These are phyloP conservation scores for Cercospora janseana DNA, from an alignment of 2,329 filamentous ascomycete species.

Conservation along the genomic window DNA sequence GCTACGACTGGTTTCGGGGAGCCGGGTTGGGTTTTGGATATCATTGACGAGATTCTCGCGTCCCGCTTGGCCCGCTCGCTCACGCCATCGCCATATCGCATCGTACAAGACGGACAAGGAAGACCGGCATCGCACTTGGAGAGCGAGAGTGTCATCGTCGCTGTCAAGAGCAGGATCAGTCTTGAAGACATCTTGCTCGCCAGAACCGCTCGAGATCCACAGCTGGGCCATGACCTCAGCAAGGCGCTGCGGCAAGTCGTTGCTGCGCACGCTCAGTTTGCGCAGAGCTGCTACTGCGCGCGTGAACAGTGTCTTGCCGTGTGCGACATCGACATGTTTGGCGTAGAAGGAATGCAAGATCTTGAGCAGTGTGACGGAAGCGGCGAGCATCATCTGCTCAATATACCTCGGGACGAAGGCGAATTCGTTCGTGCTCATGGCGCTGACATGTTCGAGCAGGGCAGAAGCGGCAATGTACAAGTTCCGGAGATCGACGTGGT, in stretches of 20 bases:
- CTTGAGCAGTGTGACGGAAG: slow-evolving; percentile 73
- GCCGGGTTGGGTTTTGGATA: slow-evolving; percentile 72
- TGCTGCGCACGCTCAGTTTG: slow-evolving; percentile 70
- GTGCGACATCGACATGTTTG: slow-evolving; percentile 66
- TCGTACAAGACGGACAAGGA: slow-evolving; percentile 85
- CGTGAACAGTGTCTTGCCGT: slow-evolving; percentile 67
- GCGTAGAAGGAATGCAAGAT: slow-evolving; percentile 73
- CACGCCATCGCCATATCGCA: slow-evolving; percentile 81
- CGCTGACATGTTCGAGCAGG: slow-evolving; percentile 70
- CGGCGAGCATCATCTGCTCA: slow-evolving; percentile 81
- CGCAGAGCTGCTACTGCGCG: slow-evolving; percentile 68
- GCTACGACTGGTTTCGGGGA: slow-evolving; percentile 32
- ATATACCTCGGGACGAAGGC: slow-evolving; percentile 71
- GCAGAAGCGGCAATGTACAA: slow-evolving; percentile 69
- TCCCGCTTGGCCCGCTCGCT: slow-evolving; percentile 60
- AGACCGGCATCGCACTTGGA: slow-evolving; percentile 79
- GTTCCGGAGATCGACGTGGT: slow-evolving; percentile 71
- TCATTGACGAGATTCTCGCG: slow-evolving; percentile 55
- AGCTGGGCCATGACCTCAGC: slow-evolving; percentile 85
- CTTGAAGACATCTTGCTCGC: slow-evolving; percentile 31
- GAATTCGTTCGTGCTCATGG: slow-evolving; percentile 54
- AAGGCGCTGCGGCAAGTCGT: slow-evolving; percentile 75
- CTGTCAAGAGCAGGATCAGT: slow-evolving; percentile 28
- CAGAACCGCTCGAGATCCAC: slow-evolving; percentile 61
- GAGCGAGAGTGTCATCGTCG: slow-evolving; percentile 64